Base-by-base conservation (phyloP, 495 filamentous ascomycete species). In the Platismatia glauca region DNA sequence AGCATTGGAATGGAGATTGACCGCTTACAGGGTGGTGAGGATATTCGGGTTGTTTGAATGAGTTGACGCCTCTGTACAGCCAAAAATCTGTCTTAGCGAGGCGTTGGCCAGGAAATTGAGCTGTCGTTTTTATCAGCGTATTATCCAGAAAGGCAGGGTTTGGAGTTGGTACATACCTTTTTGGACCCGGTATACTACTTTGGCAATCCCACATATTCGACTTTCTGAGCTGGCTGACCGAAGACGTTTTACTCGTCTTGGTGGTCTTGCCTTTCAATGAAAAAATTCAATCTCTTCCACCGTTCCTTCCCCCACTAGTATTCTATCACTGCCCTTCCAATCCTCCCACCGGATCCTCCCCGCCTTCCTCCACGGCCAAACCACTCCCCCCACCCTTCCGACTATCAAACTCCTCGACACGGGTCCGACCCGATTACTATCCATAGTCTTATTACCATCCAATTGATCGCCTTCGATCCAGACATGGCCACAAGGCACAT, bases 351-450 rank as follows among this genome's bases (percentile, higher is more conserved):
- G 69, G 68, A 86, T 77, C 60, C 72, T 60, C 18, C 82, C 80
- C 31, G 71, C 72, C 69, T 77, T 76, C 31, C 73, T 71, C 67
- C 76, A 78, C 53, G 88, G 88, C 71, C 79, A 82, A 50, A 91
- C 61, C 11, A 90, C 76, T 64, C 82, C 82, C 31, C 81, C 79
- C 55, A 89, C 80, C 41, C 76, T 76, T 5, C 89, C 88, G 9
- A 81, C 79, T 34, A 92, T 78, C 50, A 92, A 67, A 66, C 78
- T 81, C 12, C 71, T 76, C 73, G 78, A 76, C 37, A 86, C 81
- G 1, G 89, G 87, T 7, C 89, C 89, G 69, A 89, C 91, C 33
- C 78, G 78, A 73, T 91, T 90, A 69, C 87, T 90, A 70, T 93
- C 89, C 59, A 83, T 70, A 64, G 82, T 84, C 64, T 80, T 75